A percentile compares a stretch with the other conserved stretches of the same genome.
Conservation (phyloP, 345 rosid species). For the Abelmoschus esculentus region DNA sequence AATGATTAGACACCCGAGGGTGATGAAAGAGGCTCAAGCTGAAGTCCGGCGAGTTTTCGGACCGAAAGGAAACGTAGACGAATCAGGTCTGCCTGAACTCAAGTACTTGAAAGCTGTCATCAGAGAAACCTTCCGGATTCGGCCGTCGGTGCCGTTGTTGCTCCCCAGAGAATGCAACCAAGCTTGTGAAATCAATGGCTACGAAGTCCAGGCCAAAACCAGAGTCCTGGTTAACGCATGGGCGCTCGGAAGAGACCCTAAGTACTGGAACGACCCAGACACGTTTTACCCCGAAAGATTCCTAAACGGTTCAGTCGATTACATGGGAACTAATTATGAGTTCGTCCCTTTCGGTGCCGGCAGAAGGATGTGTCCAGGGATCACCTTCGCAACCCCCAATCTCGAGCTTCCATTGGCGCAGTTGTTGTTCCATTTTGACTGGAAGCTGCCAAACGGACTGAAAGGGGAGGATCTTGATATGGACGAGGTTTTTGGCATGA, state of each 20-base stretch:
- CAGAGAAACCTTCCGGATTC: background rate
- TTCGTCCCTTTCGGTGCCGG: slow-evolving; percentile 10
- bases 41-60: background rate
- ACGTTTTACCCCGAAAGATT: slow-evolving; percentile 1
- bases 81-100: background rate
- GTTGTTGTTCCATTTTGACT: slow-evolving; percentile 7
- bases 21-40: slow-evolving; percentile 1
- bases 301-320: background rate
- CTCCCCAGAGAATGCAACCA: background rate
- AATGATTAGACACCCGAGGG: background rate
- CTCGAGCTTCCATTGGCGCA: background rate
- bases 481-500: slow-evolving; percentile 5
- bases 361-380: slow-evolving; percentile 9
- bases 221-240: background rate
- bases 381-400: background rate
- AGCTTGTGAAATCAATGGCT: background rate
- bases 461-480: slow-evolving; percentile 11
- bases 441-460: slow-evolving; percentile 15
- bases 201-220: background rate
- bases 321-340: background rate
- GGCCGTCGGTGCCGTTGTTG: background rate
- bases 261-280: background rate
- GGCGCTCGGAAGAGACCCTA: background rate
- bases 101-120: background rate
- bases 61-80: background rate